Conservation (phyloP, 441 rosid genomes). For the Omphalea diandra region DNA sequence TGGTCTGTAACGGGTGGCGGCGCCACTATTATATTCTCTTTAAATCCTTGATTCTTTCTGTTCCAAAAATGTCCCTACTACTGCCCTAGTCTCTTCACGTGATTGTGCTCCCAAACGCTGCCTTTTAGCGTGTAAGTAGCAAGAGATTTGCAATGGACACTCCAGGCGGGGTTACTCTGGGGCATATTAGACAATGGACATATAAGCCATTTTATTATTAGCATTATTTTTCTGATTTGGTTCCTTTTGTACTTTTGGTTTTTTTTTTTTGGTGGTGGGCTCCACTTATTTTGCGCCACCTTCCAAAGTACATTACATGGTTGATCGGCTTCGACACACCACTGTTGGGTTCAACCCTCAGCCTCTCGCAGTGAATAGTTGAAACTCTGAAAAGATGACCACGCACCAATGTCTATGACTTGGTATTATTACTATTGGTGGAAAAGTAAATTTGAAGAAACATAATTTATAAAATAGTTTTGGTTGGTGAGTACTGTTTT, state of each 20-base stretch:
- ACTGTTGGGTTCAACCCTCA: too few species aligned
- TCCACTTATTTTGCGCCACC: conserved; percentile 4
- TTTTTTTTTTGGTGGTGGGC: conserved; percentile 6
- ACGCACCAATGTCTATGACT: too few species aligned
- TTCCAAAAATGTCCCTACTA: neutral
- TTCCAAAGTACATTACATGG: neutral
- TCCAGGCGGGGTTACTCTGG: conserved; percentile 20
- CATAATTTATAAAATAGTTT: too few species aligned
- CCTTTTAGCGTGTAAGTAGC: conserved; percentile 19
- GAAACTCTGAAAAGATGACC: too few species aligned
- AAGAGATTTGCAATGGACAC: conserved; percentile 10
- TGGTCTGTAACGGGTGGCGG: too few species aligned
- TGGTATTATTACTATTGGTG: too few species aligned
- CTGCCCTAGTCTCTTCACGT: conserved; percentile 32
- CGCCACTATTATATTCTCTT: too few species aligned
- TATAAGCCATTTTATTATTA: neutral
- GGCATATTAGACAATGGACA: neutral
- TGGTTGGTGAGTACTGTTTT: too few species aligned
- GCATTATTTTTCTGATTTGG: neutral
- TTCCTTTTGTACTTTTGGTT: neutral
- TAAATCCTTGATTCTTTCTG: too few species aligned
- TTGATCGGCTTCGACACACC: neutral
- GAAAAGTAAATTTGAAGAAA: too few species aligned
- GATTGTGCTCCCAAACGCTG: conserved; percentile 25
- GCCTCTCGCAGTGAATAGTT: too few species aligned